Evolutionary conservation across 2,329 filamentous ascomycete genomes (phyloP).

Genomic region (Ploettnerulaceae sp.): DNA sequence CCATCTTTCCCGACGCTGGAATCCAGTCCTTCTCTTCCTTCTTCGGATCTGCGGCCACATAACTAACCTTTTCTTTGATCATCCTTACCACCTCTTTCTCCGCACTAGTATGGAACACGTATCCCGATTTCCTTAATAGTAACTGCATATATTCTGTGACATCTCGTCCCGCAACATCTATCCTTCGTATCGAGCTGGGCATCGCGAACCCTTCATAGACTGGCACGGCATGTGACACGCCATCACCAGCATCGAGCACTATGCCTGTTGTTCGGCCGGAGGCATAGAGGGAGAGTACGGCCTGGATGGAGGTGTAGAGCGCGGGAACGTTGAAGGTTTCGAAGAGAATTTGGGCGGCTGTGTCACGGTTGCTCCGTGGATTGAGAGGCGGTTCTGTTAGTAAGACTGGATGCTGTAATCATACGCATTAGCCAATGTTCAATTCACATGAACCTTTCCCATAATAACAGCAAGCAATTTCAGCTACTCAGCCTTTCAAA

Average conservation of each 20-base stretch:
- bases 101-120: slow-evolving; percentile 94
- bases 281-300: slow-evolving; percentile 91
- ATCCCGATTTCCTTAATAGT: slow-evolving; percentile 83
- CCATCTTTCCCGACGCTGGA: slow-evolving; percentile 53
- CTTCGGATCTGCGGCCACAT: slow-evolving; percentile 84
- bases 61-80: slow-evolving; percentile 94
- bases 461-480: not conserved
- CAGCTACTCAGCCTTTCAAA: too few species aligned
- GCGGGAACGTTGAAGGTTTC: slow-evolving; percentile 98
- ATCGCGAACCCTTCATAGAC: slow-evolving; percentile 98
- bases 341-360: slow-evolving; percentile 93
- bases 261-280: slow-evolving; percentile 94
- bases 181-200: slow-evolving; percentile 87
- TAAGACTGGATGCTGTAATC: slow-evolving; percentile 76
- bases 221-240: slow-evolving; percentile 93
- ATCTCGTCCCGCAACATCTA: slow-evolving; percentile 93
- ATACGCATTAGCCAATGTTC: slow-evolving; percentile 1
- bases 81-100: slow-evolving; percentile 98
- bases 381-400: slow-evolving; percentile 95
- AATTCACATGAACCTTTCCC: not conserved
- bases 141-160: slow-evolving; percentile 94
- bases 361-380: slow-evolving; percentile 91
- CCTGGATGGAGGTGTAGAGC: slow-evolving; percentile 94
- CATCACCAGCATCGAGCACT: slow-evolving; percentile 91
- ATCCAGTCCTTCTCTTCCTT: slow-evolving; percentile 97